Evolutionary conservation across 805 yeast genomes (phyloP).

Genomic region (Suhomyces pyralidae): DNA sequence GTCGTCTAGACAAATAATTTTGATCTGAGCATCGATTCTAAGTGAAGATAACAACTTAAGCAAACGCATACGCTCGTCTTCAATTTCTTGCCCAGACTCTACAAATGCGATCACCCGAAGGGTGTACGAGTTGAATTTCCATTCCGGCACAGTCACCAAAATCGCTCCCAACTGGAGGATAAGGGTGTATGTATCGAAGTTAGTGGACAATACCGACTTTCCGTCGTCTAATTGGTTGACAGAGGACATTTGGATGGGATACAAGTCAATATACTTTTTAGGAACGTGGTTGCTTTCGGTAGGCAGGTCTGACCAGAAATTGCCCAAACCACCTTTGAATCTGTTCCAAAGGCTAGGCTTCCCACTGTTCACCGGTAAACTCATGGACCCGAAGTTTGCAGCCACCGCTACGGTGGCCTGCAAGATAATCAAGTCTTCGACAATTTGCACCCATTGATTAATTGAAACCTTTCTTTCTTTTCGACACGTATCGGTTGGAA

Average conservation of each 20-base stretch:
- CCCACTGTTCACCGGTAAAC: constrained; percentile 52
- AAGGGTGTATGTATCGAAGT: constrained; percentile 92
- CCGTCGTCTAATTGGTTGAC: constrained; percentile 66
- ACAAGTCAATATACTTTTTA: constrained; percentile 72
- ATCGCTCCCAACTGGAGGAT: constrained; percentile 93
- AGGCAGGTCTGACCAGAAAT: constrained; percentile 2
- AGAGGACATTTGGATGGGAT: constrained; percentile 97
- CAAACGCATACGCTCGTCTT: constrained; percentile 66
- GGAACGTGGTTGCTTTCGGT: neutral
- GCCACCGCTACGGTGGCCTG: constrained; percentile 93
- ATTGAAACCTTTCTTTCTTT: constrained; percentile 67
- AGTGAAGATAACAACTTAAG: constrained; percentile 63
- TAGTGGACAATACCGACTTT: constrained; percentile 72
- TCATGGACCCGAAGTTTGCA: constrained; percentile 70
- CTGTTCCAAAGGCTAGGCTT: constrained; percentile 15
- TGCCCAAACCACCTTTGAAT: neutral
- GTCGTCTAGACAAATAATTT: constrained; percentile 65
- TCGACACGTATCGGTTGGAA: constrained; percentile 80
- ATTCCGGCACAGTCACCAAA: constrained; percentile 85
- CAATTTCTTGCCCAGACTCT: constrained; percentile 66
- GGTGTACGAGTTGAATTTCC: constrained; percentile 70
- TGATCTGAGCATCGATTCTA: constrained; percentile 79
- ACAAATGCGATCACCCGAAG: constrained; percentile 88
- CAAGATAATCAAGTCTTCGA: constrained; percentile 86
- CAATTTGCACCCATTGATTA: constrained; percentile 84